Evolutionary conservation across 768 basidiomycete species (phyloP).

Genomic region (Pholiota microspora): DNA sequence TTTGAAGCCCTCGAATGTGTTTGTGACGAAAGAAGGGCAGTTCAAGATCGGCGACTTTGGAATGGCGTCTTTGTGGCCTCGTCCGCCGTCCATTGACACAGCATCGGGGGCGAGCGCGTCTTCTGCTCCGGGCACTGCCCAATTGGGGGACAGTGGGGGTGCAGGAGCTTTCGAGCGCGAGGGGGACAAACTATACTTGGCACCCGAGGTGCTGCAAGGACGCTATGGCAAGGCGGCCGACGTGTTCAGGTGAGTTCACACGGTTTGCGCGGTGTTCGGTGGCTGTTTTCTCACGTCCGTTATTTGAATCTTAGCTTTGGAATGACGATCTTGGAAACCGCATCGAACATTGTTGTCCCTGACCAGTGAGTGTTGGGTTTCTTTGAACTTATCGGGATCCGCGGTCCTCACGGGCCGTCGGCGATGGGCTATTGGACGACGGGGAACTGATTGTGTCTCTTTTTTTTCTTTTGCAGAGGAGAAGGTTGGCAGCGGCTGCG

Average conservation of each 20-base stretch:
- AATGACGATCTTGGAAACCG: slow-evolving; percentile 93
- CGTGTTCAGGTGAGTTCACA: slow-evolving; percentile 84
- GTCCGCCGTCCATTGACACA: slow-evolving; percentile 18
- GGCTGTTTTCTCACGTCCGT: slow-evolving; percentile 42
- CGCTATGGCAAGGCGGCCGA: slow-evolving; percentile 92
- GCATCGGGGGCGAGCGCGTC: slow-evolving; percentile 7
- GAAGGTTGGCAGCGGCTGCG: slow-evolving; percentile 93
- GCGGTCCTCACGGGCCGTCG: slow-evolving; percentile 14
- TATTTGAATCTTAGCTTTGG: slow-evolving; percentile 66
- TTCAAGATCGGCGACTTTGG: slow-evolving; percentile 99
- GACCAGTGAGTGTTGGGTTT: slow-evolving; percentile 76
- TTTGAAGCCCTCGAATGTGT: slow-evolving; percentile 96
- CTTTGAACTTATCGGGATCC: slow-evolving; percentile 9
- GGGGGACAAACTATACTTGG: slow-evolving; percentile 96
- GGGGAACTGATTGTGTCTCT: slow-evolving; percentile 27
- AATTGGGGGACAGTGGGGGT: slow-evolving; percentile 21
- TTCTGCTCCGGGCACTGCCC: slow-evolving; percentile 1
- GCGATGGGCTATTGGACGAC: slow-evolving; percentile 12
- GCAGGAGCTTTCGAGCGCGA: slow-evolving; percentile 81
- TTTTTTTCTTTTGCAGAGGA: slow-evolving; percentile 70
- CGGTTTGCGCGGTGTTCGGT: slow-evolving; percentile 29
- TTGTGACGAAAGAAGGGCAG: slow-evolving; percentile 81
- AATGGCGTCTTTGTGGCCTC: slow-evolving; percentile 93
- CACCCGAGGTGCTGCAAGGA: slow-evolving; percentile 92
- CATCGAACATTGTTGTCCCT: slow-evolving; percentile 94